Evolutionary conservation across 2,329 filamentous ascomycete species (phyloP).

Genomic region (Pyrenophora tritici-repentis): DNA sequence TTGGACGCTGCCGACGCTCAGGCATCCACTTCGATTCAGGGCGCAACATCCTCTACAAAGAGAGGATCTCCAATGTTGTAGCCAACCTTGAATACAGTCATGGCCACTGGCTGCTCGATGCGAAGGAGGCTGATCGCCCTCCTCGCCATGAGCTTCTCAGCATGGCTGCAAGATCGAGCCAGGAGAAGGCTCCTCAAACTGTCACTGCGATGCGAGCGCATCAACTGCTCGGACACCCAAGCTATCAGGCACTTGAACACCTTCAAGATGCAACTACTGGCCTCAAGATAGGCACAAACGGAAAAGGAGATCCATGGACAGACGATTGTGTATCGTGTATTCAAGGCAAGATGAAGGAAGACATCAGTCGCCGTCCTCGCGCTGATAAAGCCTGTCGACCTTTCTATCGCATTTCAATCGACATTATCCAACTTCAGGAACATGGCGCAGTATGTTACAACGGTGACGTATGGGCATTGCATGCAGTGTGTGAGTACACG

Average conservation of each 20-base stretch:
- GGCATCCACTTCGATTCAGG: slow-evolving; percentile 7
- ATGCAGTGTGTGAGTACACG: slow-evolving; percentile 2
- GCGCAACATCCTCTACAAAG: too few relatives aligned
- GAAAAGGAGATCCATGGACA: background rate
- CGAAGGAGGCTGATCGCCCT: too few relatives aligned
- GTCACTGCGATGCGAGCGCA: background rate
- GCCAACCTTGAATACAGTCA: too few relatives aligned
- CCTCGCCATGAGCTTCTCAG: background rate
- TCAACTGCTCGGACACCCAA: background rate
- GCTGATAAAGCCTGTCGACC: background rate
- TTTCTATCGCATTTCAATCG: background rate
- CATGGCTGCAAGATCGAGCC: background rate
- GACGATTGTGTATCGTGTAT: background rate
- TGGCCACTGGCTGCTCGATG: too few relatives aligned
- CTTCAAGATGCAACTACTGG: too few relatives aligned
- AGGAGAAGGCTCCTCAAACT: background rate
- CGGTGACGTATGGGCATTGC: background rate
- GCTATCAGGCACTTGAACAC: background rate
- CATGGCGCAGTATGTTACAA: slow-evolving; percentile 7
- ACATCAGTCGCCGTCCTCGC: background rate
- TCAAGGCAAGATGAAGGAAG: slow-evolving; percentile 7
- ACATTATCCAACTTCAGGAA: slow-evolving; percentile 7
- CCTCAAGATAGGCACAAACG: background rate
- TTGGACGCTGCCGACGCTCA: background rate
- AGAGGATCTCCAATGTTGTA: too few relatives aligned